Conservation (phyloP, 2,329 filamentous ascomycete species). For the Nectriaceae sp. region DNA sequence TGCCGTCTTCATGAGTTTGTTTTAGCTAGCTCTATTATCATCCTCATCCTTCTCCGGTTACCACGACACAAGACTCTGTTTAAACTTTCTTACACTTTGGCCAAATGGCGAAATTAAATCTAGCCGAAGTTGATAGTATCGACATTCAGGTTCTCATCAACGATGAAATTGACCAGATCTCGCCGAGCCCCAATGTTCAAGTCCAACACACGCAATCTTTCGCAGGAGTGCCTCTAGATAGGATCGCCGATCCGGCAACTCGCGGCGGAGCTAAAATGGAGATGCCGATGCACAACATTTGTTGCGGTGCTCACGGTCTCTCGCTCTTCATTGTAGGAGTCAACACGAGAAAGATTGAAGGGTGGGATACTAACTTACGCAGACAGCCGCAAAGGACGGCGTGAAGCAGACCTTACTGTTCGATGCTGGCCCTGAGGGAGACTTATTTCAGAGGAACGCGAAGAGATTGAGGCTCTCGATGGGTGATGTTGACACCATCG, state of each 20-base stretch:
- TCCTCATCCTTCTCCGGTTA: too few relatives aligned
- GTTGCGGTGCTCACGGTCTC: slow-evolving; percentile 56
- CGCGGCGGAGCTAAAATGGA: slow-evolving; percentile 46
- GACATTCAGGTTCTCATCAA: slow-evolving; percentile 54
- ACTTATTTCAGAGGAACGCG: slow-evolving; percentile 51
- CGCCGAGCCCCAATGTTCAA: slow-evolving; percentile 44
- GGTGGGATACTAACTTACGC: slow-evolving; percentile 8
- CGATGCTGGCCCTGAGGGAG: slow-evolving; percentile 54
- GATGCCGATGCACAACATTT: slow-evolving; percentile 50
- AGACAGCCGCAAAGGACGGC: slow-evolving; percentile 48
- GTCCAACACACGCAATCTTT: slow-evolving; percentile 45
- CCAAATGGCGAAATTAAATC: background rate
- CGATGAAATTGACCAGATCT: slow-evolving; percentile 57
- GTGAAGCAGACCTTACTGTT: slow-evolving; percentile 51
- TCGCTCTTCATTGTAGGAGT: slow-evolving; percentile 49
- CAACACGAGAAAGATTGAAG: background rate
- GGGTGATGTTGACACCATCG: slow-evolving; percentile 42
- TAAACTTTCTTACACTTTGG: too few relatives aligned
- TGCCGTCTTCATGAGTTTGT: too few relatives aligned
- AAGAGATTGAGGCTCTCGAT: slow-evolving; percentile 27
- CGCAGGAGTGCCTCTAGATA: slow-evolving; percentile 40
- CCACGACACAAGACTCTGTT: too few relatives aligned
- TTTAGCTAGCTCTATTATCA: too few relatives aligned
- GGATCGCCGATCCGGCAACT: slow-evolving; percentile 30
- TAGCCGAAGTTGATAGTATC: slow-evolving; percentile 31